Percentiles rank a stretch among this genome's conserved stretches.
These are phyloP conservation scores for Torrubiellomyces zombiae DNA, from an alignment of 2,329 filamentous ascomycete genomes.

Conservation along the genomic window DNA sequence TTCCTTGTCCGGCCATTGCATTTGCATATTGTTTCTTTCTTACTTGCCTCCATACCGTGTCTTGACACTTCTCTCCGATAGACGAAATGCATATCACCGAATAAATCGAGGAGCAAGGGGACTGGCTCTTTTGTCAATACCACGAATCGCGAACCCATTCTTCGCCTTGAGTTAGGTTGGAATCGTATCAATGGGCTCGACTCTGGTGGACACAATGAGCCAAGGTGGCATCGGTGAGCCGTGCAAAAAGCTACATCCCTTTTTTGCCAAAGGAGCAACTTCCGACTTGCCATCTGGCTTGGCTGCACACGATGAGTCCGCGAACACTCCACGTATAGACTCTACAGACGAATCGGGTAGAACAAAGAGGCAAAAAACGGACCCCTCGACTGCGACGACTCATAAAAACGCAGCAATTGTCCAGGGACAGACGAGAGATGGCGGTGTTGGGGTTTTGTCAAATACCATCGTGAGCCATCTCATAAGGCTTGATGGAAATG, in stretches of 20 bases:
- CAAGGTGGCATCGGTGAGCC: conserved; percentile 19
- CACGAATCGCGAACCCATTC: too few relatives aligned
- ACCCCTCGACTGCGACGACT: conserved; percentile 7
- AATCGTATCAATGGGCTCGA: conserved; percentile 30
- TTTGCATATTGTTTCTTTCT: too few relatives aligned
- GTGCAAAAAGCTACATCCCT: conserved; percentile 35
- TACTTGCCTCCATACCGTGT: too few relatives aligned
- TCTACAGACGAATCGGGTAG: conserved; percentile 14
- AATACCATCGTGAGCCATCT: conserved; percentile 6
- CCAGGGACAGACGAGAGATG: conserved; percentile 10
- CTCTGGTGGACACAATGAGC: conserved; percentile 27
- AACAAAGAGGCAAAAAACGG: conserved; percentile 27
- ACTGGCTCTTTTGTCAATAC: too few relatives aligned
- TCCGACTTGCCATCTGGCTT: conserved; percentile 3
- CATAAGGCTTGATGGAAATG: conserved; percentile 2
- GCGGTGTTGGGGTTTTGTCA: conserved; percentile 4
- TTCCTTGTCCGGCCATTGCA: too few relatives aligned
- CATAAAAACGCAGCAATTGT: conserved; percentile 14
- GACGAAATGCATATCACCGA: too few relatives aligned
- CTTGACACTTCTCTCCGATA: too few relatives aligned
- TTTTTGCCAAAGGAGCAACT: conserved; percentile 24
- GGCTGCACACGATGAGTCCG: too few relatives aligned
- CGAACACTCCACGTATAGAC: too few relatives aligned
- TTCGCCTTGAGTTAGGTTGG: too few relatives aligned
- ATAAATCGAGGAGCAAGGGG: too few relatives aligned